Conservation (phyloP, 352 stramenopile genomes). For the Globisporangium rhizosaccharum region DNA sequence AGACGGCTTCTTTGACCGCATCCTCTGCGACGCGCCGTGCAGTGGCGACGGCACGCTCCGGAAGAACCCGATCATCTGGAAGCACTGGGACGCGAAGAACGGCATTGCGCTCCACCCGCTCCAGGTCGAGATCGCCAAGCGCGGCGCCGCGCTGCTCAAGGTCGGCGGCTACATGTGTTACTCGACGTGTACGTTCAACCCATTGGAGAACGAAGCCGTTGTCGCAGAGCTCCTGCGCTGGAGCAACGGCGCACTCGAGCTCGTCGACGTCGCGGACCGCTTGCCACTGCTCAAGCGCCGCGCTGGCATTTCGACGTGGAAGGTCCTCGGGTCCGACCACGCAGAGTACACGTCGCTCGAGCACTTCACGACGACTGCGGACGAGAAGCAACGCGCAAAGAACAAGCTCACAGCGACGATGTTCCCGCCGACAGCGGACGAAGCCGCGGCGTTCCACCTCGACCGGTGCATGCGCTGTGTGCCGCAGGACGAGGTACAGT, state of each 20-base stretch:
- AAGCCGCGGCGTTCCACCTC: slow-evolving; percentile 75
- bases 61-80: slow-evolving; percentile 97
- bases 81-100: slow-evolving; percentile 91
- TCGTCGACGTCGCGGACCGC: slow-evolving; percentile 86
- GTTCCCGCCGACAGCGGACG: slow-evolving; percentile 85
- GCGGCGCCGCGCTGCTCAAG: slow-evolving; percentile 89
- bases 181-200: slow-evolving; percentile 98
- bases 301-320: slow-evolving; percentile 90
- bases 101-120: slow-evolving; percentile 91
- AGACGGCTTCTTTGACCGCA: slow-evolving; percentile 94
- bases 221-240: slow-evolving; percentile 93
- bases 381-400: slow-evolving; percentile 60
- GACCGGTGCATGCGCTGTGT: slow-evolving; percentile 95
- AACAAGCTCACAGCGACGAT: slow-evolving; percentile 84
- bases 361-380: slow-evolving; percentile 41
- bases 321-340: slow-evolving; percentile 86
- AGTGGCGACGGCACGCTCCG: slow-evolving; percentile 97
- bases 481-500: slow-evolving; percentile 92
- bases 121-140: slow-evolving; percentile 94
- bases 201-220: slow-evolving; percentile 99
- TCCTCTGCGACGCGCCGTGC: slow-evolving; percentile 98
- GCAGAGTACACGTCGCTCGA: slow-evolving; percentile 78
- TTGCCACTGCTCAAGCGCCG: slow-evolving; percentile 83
- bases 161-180: slow-evolving; percentile 94
- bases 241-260: slow-evolving; percentile 84